Conservation (phyloP, 2,329 filamentous ascomycete genomes). For the Nannizziopsis arthrosporioides region DNA sequence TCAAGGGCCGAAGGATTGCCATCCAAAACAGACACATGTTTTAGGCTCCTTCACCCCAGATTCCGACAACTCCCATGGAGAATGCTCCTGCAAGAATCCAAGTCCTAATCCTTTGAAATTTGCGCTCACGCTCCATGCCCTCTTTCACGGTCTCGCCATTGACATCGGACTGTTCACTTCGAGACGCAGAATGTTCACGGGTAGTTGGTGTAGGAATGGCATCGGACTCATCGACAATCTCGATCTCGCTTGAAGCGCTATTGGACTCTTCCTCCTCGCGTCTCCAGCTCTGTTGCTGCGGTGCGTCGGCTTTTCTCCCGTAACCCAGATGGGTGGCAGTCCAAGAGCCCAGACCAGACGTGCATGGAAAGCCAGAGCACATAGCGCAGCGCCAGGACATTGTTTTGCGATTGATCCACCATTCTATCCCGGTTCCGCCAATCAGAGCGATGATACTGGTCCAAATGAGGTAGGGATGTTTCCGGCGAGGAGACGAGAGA, state of each 20-base stretch:
- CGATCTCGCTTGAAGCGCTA: conserved; percentile 15
- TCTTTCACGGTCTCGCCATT: conserved; percentile 37
- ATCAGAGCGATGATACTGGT: conserved; percentile 52
- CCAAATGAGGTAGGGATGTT: conserved; percentile 87
- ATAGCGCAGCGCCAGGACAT: conserved; percentile 5
- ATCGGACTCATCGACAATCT: conserved; percentile 14
- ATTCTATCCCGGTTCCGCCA: conserved; percentile 47
- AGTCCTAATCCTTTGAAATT: conserved; percentile 28
- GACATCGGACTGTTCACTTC: conserved; percentile 19
- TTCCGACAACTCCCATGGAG: conserved; percentile 37
- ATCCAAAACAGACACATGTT: not conserved
- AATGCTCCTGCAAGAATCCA: conserved; percentile 34
- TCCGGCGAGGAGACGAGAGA: conserved; percentile 59
- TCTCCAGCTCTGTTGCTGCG: conserved; percentile 10
- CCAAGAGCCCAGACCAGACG: conserved; percentile 1
- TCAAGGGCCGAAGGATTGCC: too few relatives aligned
- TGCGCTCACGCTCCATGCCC: conserved; percentile 34
- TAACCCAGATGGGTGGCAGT: conserved; percentile 5
- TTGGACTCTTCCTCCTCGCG: conserved; percentile 18
- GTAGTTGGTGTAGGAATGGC: conserved; percentile 12
- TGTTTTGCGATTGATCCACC: conserved; percentile 57
- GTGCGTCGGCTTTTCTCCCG: not conserved
- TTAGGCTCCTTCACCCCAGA: conserved; percentile 37
- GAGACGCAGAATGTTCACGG: conserved; percentile 5
- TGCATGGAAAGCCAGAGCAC: not conserved